Conservation (phyloP, 1,284 basidiomycete genomes). For the Ceratobasidium papillatum region DNA sequence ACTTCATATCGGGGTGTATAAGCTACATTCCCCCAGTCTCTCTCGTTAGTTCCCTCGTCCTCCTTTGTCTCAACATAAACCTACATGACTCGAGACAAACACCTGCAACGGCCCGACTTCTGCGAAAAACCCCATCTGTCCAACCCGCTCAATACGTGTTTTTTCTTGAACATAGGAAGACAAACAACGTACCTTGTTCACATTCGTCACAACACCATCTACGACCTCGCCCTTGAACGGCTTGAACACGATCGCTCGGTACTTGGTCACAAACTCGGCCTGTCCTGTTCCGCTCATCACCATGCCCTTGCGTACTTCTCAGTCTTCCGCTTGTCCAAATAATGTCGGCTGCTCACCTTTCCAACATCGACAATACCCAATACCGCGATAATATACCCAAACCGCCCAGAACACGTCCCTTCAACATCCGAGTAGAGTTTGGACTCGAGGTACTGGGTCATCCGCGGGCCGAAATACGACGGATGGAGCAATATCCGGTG, state of each 20-base stretch:
- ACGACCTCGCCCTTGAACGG: slow-evolving; percentile 99
- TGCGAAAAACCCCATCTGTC: slow-evolving; percentile 96
- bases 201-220: slow-evolving; percentile 94
- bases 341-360: slow-evolving; percentile 52
- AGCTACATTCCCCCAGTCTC: slow-evolving; percentile 62
- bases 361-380: slow-evolving; percentile 89
- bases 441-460: slow-evolving; percentile 90
- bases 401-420: slow-evolving; percentile 94
- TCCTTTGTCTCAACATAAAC: slow-evolving; percentile 53
- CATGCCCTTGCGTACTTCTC: slow-evolving; percentile 63
- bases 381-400: slow-evolving; percentile 98
- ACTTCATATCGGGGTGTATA: slow-evolving; percentile 91
- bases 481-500: slow-evolving; percentile 97
- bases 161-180: neutral
- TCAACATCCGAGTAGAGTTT: slow-evolving; percentile 97
- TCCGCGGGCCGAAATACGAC: slow-evolving; percentile 96
- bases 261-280: slow-evolving; percentile 91
- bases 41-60: slow-evolving; percentile 44
- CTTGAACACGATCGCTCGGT: slow-evolving; percentile 95
- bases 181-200: slow-evolving; percentile 80
- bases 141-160: neutral
- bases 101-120: slow-evolving; percentile 93
- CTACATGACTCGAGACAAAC: slow-evolving; percentile 93
- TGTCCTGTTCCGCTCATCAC: slow-evolving; percentile 92
- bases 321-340: neutral